These are phyloP conservation scores for Phytophthora pinifolia DNA, from an alignment of 352 stramenopile species.

Conservation along the genomic window DNA sequence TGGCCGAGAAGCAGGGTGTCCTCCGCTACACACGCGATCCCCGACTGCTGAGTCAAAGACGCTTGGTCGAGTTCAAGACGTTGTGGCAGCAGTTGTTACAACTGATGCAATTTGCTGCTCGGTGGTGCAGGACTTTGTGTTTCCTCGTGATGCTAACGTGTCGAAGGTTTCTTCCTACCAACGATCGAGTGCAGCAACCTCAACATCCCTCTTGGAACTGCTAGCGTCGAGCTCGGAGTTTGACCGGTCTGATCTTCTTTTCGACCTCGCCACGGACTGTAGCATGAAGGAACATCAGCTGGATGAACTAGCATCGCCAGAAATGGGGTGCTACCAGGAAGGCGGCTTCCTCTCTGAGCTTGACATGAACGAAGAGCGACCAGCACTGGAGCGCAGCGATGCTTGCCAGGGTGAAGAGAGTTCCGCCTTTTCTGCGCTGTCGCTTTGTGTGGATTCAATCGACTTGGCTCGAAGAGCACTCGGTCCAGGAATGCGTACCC, in stretches of 20 bases:
- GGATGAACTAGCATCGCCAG: slow-evolving; percentile 9
- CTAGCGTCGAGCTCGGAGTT: slow-evolving; percentile 32
- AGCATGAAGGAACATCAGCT: background rate
- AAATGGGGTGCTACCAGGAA: slow-evolving; percentile 7
- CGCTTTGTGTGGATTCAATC: slow-evolving; percentile 44
- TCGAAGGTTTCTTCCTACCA: background rate
- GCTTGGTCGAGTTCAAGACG: slow-evolving; percentile 10
- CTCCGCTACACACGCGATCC: slow-evolving; percentile 12
- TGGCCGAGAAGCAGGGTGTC: slow-evolving; percentile 4
- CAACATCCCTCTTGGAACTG: slow-evolving; percentile 22
- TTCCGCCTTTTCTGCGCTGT: slow-evolving; percentile 18
- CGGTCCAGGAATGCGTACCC: slow-evolving; percentile 32
- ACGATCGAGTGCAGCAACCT: background rate
- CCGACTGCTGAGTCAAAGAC: background rate
- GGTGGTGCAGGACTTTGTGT: slow-evolving; percentile 45
- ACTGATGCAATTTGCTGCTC: slow-evolving; percentile 47
- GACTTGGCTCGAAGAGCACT: slow-evolving; percentile 45
- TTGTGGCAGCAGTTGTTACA: slow-evolving; percentile 25
- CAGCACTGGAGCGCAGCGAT: background rate
- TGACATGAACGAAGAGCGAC: background rate
- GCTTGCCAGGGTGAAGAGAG: slow-evolving; percentile 4
- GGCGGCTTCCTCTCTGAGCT: background rate
- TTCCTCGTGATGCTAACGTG: background rate
- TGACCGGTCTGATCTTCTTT: slow-evolving; percentile 13
- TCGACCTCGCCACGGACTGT: background rate